Evolutionary conservation across 306 rosid genomes (phyloP), one percentile per base, ranked within the genome.

Genomic region (Chamaecrista fasciculata): DNA sequence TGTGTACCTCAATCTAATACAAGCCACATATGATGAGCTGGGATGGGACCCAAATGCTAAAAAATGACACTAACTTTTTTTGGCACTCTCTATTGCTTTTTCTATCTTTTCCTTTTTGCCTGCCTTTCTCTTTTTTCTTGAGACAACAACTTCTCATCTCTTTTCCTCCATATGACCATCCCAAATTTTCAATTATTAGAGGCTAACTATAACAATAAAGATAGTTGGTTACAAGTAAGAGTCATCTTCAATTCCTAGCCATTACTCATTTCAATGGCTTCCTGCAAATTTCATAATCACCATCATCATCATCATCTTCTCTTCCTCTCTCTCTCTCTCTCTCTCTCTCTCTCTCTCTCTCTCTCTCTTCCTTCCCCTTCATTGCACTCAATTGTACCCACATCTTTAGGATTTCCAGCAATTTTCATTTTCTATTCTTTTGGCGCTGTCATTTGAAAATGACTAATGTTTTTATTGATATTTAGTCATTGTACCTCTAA

Each of bases 11-110:
- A 63, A 73, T 74, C 75, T 50, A 86, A 74, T 67, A 43, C 18
- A 79, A 81, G 83, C 86, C 92, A 81, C 93, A 77, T 60, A 71
- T 67, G 66, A 68, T 76, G 82, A 80, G 86, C 59, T 76, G 80
- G n/a, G 53, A 70, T 78, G 82, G 91, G 91, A 68, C 84, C 94
- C 83, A 60, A 57, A 78, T 49, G 50, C 73, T 52, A 60, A 64
- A 69, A 69, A 61, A 75, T 80, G 84, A 80, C 85, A 71, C 47
- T 34, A 53, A 53, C 69, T 59, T 67, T 49, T 73, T 79, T 81
- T 77, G 83, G 67, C 84, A 29, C 72, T 74, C 78, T 40, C 81
- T 67, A 73, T 82, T 76, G 67, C 67, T 70, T 71, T 76, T 33
- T 55, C 25, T 60, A 61, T 67, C 82, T 70, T 77, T 78, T 69